A percentile compares a stretch with the other conserved stretches of the same genome.
Evolutionary conservation across 2,329 filamentous ascomycete genomes (phyloP).

Genomic region (Ophiosphaerella narmari): DNA sequence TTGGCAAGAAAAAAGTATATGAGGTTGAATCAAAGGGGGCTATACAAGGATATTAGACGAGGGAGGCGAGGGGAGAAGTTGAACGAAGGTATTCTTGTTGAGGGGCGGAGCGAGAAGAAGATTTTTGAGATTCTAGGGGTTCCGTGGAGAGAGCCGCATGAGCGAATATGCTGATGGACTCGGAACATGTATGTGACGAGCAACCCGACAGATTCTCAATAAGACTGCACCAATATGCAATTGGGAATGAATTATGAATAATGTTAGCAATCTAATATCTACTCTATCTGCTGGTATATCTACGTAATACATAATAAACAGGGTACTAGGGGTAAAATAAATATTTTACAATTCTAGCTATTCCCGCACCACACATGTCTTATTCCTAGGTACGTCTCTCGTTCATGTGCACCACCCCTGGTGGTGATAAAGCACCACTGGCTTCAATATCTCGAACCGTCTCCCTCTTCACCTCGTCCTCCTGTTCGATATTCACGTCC

Average conservation of each 20-base stretch:
- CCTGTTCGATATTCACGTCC: conserved; percentile 14
- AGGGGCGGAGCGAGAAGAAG: conserved; percentile 73
- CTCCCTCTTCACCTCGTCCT: conserved; percentile 2
- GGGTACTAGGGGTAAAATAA: no score
- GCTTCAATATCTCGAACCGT: conserved; percentile 15
- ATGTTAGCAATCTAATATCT: no score
- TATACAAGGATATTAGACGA: conserved; percentile 73
- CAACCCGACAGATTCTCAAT: not conserved
- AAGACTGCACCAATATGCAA: not conserved
- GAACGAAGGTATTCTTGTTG: conserved; percentile 71
- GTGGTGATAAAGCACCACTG: not conserved
- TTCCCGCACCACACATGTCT: not conserved
- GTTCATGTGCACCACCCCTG: conserved; percentile 3
- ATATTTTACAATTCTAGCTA: no score
- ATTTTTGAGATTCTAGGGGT: conserved; percentile 85
- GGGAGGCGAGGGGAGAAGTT: conserved; percentile 63
- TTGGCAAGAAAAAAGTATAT: conserved; percentile 80
- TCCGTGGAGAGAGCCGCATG: conserved; percentile 70
- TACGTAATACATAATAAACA: no score
- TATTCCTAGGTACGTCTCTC: not conserved
- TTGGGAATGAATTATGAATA: no score
- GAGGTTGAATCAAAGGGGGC: conserved; percentile 80
- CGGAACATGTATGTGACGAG: not conserved
- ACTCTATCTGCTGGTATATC: no score
- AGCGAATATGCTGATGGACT: conserved; percentile 33